Base-by-base conservation (phyloP, 2,329 filamentous ascomycete genomes). In the Boeremia exigua region DNA sequence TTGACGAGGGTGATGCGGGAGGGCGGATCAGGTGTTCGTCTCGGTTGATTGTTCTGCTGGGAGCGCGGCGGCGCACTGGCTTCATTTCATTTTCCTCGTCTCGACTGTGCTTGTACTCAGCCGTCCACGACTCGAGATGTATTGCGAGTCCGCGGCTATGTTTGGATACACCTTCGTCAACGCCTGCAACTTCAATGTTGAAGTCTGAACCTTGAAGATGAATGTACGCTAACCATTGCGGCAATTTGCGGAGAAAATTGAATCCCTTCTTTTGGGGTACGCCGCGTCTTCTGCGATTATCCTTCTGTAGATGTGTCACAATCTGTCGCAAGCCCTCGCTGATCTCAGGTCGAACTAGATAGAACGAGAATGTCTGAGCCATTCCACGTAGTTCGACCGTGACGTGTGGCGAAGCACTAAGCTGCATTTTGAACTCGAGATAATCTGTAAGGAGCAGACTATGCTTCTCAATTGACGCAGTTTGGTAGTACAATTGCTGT, bases 401-500 rank as follows among this genome's bases (percentile, higher is more conserved):
- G 7, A 97, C 85, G 62, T 97, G 89, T 0, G 93, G 93, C 4
- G 90, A 87, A 5, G 94, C 94, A 61, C 86, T 94, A 11, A 98
- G 79, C 68, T 96, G 89, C 0, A 91, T 79, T 68, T 94, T 96
- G 53, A 97, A 75, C 68, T 99, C 95, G 54, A 97, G 85, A 1
- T 88, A 90, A 68, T 99, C 94, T 0, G 90, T 96, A 32, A 92
- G 87, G 2, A 98, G 83, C 6, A 99, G 81, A 67, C 96, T 92
- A 69, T 96, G 94, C 47, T 92, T 88, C 56, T 87, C 86, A 5
- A 92, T 90, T 9, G 87, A 85, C 19, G 89, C 88, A 0, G 92
- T 96, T 70, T 97, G 96, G 71, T 99, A 99, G 74, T 98, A 99
- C 1, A 99, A 82, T 61, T 92, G 86, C 71, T 97, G 92, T 0